A percentile compares a stretch with the other conserved stretches of the same genome.
Conservation (phyloP, 1,284 basidiomycete species). For the Naganishia albida region DNA sequence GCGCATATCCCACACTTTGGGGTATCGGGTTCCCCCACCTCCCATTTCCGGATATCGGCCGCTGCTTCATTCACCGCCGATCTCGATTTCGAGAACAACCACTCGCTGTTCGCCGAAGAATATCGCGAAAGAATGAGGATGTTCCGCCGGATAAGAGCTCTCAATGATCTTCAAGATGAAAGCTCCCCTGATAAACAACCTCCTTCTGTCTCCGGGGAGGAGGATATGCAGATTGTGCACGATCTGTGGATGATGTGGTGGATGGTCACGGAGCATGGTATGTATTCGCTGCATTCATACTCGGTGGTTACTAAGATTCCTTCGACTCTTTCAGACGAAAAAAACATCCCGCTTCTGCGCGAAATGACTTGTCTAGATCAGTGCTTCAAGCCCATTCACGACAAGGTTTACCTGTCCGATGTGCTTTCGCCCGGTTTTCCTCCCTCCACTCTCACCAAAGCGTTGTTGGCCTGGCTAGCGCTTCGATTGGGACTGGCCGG, state of each 20-base stretch:
- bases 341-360: constrained; percentile 51
- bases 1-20: background rate
- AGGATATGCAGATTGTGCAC: constrained; percentile 39
- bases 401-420: constrained; percentile 48
- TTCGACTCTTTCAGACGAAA: constrained; percentile 44
- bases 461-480: constrained; percentile 45
- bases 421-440: constrained; percentile 54
- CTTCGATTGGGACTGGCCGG: constrained; percentile 2
- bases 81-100: constrained; percentile 39
- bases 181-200: constrained; percentile 24
- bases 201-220: constrained; percentile 26
- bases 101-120: constrained; percentile 48
- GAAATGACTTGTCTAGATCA: constrained; percentile 46
- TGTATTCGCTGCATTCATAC: background rate
- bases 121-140: constrained; percentile 48
- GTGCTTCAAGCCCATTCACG: constrained; percentile 50
- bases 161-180: constrained; percentile 30
- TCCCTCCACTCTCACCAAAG: constrained; percentile 46
- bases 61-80: background rate
- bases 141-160: constrained; percentile 43
- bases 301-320: background rate
- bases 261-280: constrained; percentile 56
- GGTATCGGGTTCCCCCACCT: background rate
- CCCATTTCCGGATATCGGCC: background rate
- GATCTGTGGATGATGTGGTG: constrained; percentile 56